phyloP scores from a whole-genome alignment of 371 early-diverging fungal genomes.

The Zopfochytrium polystomum region DNA sequence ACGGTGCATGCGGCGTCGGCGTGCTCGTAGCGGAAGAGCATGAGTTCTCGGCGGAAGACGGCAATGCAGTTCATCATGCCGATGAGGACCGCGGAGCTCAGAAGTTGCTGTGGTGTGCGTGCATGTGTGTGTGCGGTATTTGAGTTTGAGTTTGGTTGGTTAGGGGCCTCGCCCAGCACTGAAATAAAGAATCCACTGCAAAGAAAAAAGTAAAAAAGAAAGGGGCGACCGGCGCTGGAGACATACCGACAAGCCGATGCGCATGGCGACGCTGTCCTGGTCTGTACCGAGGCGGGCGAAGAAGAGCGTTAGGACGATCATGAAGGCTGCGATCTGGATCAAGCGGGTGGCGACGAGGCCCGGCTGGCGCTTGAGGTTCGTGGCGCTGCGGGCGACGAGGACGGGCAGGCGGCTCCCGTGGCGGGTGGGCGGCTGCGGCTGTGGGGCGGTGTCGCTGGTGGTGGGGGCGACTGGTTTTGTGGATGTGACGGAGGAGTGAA shows the following conservation, averaged over 20 bases:
- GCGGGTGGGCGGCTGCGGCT: slow-evolving; percentile 1
- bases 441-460: neutral
- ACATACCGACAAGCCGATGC: slow-evolving; percentile 41
- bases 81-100: slow-evolving; percentile 31
- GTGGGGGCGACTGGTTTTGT: no score
- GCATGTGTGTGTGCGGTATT: neutral
- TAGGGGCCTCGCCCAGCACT: no score
- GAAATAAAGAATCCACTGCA: neutral
- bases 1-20: slow-evolving; percentile 36
- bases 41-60: slow-evolving; percentile 33
- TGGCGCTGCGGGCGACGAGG: slow-evolving; percentile 25
- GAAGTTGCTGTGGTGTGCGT: slow-evolving; percentile 29
- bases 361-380: slow-evolving; percentile 33
- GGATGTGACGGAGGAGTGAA: no score
- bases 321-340: slow-evolving; percentile 33
- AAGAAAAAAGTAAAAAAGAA: neutral
- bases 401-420: slow-evolving; percentile 21
- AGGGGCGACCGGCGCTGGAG: no score
- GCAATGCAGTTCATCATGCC: slow-evolving; percentile 42
- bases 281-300: slow-evolving; percentile 20
- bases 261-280: slow-evolving; percentile 32
- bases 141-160: neutral
- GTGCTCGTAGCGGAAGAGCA: slow-evolving; percentile 30
- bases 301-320: slow-evolving; percentile 35
- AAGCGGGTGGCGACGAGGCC: slow-evolving; percentile 29